Evolutionary conservation across 1,284 basidiomycete genomes (phyloP).

Genomic region (Omphalotus olearius): DNA sequence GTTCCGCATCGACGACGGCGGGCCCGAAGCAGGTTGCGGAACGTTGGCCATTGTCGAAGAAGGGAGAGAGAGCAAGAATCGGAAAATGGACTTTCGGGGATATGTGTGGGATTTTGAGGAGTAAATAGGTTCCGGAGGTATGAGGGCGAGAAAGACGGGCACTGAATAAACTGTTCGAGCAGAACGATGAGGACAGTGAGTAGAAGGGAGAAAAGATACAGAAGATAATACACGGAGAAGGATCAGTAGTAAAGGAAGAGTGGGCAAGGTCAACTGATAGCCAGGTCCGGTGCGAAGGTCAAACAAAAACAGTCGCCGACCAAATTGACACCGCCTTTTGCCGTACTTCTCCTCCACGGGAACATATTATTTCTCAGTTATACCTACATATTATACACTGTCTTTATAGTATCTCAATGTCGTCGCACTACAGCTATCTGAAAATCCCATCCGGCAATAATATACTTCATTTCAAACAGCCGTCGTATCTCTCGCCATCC

Average conservation of each 20-base stretch:
- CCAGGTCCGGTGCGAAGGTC: slow-evolving; percentile 5
- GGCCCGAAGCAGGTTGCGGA: slow-evolving; percentile 10
- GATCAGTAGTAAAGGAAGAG: background rate
- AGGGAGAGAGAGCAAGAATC: background rate
- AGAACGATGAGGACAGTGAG: slow-evolving; percentile 11
- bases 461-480: slow-evolving; percentile 74
- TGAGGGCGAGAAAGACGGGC: slow-evolving; percentile 13
- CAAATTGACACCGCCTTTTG: background rate
- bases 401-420: slow-evolving; percentile 35
- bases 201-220: slow-evolving; percentile 12
- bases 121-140: slow-evolving; percentile 20
- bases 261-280: slow-evolving; percentile 4
- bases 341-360: slow-evolving; percentile 2
- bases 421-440: slow-evolving; percentile 75
- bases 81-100: slow-evolving; percentile 10
- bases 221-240: slow-evolving; percentile 12
- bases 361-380: background rate
- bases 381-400: background rate
- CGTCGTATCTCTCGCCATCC: slow-evolving; percentile 84
- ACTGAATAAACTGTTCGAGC: background rate
- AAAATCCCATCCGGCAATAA: slow-evolving; percentile 77
- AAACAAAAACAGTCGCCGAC: slow-evolving; percentile 9
- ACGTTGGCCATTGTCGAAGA: slow-evolving; percentile 23
- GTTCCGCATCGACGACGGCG: slow-evolving; percentile 5
- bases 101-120: slow-evolving; percentile 14